These are phyloP conservation scores for Cutaneotrichosporon sp. DNA, from an alignment of 1,284 basidiomycete species.

Conservation along the genomic window DNA sequence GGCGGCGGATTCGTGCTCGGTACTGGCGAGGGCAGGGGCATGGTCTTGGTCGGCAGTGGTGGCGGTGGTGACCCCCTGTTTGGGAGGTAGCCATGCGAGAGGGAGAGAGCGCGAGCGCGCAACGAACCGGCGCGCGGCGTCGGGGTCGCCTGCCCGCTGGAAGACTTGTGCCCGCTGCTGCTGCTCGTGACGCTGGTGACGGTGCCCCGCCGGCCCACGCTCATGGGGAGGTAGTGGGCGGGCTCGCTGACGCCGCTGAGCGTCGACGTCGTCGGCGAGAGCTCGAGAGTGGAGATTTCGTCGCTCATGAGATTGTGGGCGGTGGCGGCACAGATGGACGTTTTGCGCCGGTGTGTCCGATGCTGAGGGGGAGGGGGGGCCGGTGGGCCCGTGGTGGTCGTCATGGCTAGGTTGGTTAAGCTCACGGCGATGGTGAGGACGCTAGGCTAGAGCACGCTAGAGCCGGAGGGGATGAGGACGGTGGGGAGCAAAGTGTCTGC, in stretches of 20 bases:
- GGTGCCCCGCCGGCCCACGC: neutral
- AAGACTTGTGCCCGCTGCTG: neutral
- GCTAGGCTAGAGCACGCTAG: too few species aligned
- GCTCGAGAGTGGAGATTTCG: neutral
- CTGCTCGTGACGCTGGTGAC: neutral
- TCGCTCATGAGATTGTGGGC: constrained; percentile 2
- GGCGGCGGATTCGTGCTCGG: neutral
- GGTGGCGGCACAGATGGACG: neutral
- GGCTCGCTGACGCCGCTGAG: neutral
- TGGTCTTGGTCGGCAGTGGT: neutral
- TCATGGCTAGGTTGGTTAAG: neutral
- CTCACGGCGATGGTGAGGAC: neutral
- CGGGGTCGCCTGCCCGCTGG: neutral
- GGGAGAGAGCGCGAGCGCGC: neutral
- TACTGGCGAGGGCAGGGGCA: neutral
- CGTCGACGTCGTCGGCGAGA: neutral
- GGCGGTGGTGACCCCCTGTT: neutral
- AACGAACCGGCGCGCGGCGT: neutral
- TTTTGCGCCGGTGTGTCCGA: neutral
- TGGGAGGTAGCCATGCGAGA: neutral
- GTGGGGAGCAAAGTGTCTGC: neutral
- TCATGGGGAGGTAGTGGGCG: neutral
- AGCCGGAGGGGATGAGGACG: neutral
- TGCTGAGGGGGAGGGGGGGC: neutral
- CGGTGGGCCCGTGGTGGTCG: neutral